Conservation (phyloP, 441 rosid genomes). For the Jatropha multifida region DNA sequence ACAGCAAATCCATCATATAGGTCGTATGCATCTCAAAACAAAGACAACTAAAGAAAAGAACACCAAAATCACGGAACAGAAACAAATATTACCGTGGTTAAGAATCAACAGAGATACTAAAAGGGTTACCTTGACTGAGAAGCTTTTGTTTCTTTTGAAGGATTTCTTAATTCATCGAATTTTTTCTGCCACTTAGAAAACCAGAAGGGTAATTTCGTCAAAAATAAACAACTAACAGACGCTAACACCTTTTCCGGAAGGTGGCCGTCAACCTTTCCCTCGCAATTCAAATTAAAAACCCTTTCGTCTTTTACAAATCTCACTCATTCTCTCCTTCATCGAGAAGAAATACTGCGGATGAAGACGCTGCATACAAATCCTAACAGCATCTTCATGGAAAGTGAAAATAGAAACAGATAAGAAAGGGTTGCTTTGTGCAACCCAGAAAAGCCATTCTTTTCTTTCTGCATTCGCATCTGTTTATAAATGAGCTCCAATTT, state of each 20-base stretch:
- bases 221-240: not conserved
- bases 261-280: conserved; percentile 13
- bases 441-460: conserved; percentile 32
- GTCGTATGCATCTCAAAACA: not conserved
- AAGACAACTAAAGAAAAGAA: not conserved
- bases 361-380: not conserved
- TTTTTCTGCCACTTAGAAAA: not conserved
- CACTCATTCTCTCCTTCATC: conserved; percentile 30
- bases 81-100: not conserved
- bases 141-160: not conserved
- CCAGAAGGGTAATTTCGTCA: conserved; percentile 2
- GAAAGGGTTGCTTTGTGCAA: conserved; percentile 28
- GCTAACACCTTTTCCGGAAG: conserved; percentile 6
- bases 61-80: not conserved
- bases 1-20: not conserved
- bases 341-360: conserved; percentile 11
- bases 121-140: not conserved
- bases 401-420: not conserved
- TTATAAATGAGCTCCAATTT: not conserved
- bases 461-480: conserved; percentile 4
- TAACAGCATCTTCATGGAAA: not conserved
- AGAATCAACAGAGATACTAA: not conserved
- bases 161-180: not conserved
- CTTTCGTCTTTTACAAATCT: not conserved
- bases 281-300: not conserved